Evolutionary conservation across 2,329 filamentous ascomycete species (phyloP), one percentile per base, ranked within the genome.

Genomic region (Sarocladium brachiariae): DNA sequence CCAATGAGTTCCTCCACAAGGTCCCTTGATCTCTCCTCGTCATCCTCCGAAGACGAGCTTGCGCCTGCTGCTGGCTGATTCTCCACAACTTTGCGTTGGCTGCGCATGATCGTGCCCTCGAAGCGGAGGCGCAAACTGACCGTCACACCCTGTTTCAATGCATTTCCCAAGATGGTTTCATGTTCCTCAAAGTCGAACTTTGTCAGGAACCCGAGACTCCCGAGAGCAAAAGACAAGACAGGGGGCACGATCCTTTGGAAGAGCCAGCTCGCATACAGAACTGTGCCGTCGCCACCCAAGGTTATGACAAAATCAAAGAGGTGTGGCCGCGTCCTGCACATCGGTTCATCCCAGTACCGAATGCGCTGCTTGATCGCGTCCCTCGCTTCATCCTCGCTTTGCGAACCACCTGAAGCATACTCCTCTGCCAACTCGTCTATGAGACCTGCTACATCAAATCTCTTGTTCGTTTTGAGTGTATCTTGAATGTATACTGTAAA

Each of bases 231-330:
- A 54, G 89, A 92, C 54, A 99, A 73, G 1, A 96, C 89, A 0
- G 93, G 93, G 5, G 93, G 93, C 0, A 97, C 92, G 43, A 97
- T 87, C 37, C 88, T 83, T 70, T 99, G 93, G 65, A 99, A 99
- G 1, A 99, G 75, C 91, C 92, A 97, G 62, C 89, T 95, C 3
- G 92, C 88, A 63, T 96, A 97, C 10, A 99, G 74, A 6, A 99
- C 92, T 0, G 93, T 99, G n/a, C 93, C 93, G 63, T 99, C 93
- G 11, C 93, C 93, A 46, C 90, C 91, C 2, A 96, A 78, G 0
- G 92, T 95, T 43, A 99, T 81, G 49, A 95, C 84, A 61, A 99
- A 95, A 67, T 99, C 93, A 63, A 97, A 96, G 0, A 82, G 86
- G 59, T 96, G 89, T 3, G 92, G 92, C 53, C 84, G 78, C 35